These are phyloP conservation scores for Candida mesenterica DNA, from an alignment of 1,139 yeast species.

Conservation along the genomic window DNA sequence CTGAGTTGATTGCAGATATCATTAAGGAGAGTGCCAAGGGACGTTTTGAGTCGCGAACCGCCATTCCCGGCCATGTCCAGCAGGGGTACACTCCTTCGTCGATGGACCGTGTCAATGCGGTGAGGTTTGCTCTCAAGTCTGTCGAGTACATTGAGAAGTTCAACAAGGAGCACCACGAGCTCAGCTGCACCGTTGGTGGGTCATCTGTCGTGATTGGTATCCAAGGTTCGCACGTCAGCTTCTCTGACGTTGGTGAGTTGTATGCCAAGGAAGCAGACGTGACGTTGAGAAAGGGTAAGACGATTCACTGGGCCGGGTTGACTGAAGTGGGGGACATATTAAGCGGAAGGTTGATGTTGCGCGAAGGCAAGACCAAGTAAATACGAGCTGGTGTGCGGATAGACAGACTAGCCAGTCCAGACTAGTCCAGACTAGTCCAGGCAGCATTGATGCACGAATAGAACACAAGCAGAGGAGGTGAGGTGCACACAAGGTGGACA, in stretches of 20 bases:
- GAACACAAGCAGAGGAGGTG: too few species aligned
- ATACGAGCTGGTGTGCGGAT: too few species aligned
- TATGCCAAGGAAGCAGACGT: constrained; percentile 62
- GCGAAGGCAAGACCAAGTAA: constrained; percentile 9
- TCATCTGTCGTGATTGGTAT: constrained; percentile 68
- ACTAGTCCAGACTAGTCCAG: too few species aligned
- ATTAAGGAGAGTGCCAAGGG: constrained; percentile 75
- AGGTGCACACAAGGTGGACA: too few species aligned
- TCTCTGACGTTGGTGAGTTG: constrained; percentile 52
- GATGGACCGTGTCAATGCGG: constrained; percentile 89
- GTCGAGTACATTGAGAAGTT: constrained; percentile 76
- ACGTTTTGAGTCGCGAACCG: constrained; percentile 87
- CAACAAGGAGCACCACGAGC: constrained; percentile 5
- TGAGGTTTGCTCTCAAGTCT: constrained; percentile 85
- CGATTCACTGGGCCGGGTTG: constrained; percentile 66
- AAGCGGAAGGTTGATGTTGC: constrained; percentile 29
- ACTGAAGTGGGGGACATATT: constrained; percentile 61
- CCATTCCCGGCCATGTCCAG: constrained; percentile 97
- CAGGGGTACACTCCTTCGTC: constrained; percentile 97
- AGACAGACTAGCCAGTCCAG: too few species aligned
- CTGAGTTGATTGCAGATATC: constrained; percentile 79
- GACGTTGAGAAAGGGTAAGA: constrained; percentile 60
- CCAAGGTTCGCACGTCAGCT: constrained; percentile 60
- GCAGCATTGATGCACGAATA: too few species aligned
- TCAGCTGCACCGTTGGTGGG: too few species aligned